A percentile compares a stretch with the other conserved stretches of the same genome.
Conservation (phyloP, 2,329 filamentous ascomycete species). For the Stemphylium beticola region DNA sequence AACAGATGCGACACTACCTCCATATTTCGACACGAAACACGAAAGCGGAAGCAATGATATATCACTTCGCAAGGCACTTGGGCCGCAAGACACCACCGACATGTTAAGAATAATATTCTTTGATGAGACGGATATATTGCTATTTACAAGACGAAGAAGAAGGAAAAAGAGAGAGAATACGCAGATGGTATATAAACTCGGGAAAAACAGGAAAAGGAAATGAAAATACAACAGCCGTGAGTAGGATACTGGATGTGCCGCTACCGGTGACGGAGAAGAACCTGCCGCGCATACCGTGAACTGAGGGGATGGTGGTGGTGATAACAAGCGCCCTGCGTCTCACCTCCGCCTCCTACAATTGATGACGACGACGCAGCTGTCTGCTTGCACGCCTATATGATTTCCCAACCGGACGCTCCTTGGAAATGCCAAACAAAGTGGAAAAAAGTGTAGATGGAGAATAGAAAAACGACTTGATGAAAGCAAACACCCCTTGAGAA, state of each 20-base stretch:
- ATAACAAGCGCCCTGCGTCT: not conserved
- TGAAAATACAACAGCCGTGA: not conserved
- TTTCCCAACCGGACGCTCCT: not conserved
- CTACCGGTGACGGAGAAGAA: not conserved
- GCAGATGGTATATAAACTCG: slow-evolving; percentile 2
- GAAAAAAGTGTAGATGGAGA: not conserved
- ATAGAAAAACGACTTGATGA: not conserved
- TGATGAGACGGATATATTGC: not conserved
- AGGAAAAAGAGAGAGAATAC: not conserved
- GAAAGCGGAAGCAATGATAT: too few species aligned
- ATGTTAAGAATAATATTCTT: not conserved
- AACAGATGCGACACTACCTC: too few species aligned
- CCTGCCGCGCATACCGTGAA: not conserved
- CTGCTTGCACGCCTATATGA: not conserved
- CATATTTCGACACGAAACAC: too few species aligned
- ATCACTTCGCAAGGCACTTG: too few species aligned
- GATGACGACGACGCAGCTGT: not conserved
- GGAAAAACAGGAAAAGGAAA: not conserved
- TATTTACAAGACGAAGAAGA: not conserved
- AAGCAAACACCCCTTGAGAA: not conserved
- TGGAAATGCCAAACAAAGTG: not conserved
- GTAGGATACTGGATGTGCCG: not conserved
- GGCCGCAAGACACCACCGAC: too few species aligned
- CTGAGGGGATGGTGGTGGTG: not conserved
- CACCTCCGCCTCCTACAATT: not conserved